A percentile compares a stretch with the other conserved stretches of the same genome.
These are phyloP conservation scores for Aspergillus kassunensis DNA, from an alignment of 495 filamentous ascomycete genomes.

Conservation along the genomic window DNA sequence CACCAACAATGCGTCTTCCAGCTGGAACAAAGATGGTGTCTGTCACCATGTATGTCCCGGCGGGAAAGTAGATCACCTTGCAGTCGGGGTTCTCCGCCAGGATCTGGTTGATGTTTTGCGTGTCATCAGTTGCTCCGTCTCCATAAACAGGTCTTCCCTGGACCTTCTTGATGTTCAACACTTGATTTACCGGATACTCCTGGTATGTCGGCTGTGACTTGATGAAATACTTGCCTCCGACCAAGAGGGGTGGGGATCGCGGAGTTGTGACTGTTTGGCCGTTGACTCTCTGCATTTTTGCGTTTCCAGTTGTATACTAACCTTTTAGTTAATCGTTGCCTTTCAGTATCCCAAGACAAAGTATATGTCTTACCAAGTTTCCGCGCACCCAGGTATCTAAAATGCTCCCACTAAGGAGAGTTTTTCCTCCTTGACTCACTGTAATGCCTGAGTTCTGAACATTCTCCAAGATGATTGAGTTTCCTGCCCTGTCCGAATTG, in stretches of 20 bases:
- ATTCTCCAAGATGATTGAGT: slow-evolving; percentile 29
- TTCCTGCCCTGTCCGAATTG: slow-evolving; percentile 17
- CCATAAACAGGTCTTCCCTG: slow-evolving; percentile 26
- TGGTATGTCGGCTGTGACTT: slow-evolving; percentile 42
- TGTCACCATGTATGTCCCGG: slow-evolving; percentile 55
- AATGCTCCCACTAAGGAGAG: slow-evolving; percentile 18
- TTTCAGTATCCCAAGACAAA: not conserved
- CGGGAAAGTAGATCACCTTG: slow-evolving; percentile 54
- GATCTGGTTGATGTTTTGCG: slow-evolving; percentile 47
- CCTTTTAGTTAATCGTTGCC: not conserved
- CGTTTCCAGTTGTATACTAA: slow-evolving; percentile 18
- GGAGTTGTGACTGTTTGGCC: slow-evolving; percentile 16
- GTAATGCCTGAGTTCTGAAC: slow-evolving; percentile 21
- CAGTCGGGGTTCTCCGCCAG: slow-evolving; percentile 37
- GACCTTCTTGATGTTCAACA: slow-evolving; percentile 47
- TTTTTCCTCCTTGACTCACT: slow-evolving; percentile 17
- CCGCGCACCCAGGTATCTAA: slow-evolving; percentile 29
- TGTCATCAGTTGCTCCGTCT: slow-evolving; percentile 36
- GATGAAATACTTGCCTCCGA: slow-evolving; percentile 24
- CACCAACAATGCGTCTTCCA: slow-evolving; percentile 49
- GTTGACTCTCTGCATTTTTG: slow-evolving; percentile 8
- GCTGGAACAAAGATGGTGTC: slow-evolving; percentile 50
- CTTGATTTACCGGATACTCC: slow-evolving; percentile 29
- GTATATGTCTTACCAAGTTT: slow-evolving; percentile 17
- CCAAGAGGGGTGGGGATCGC: slow-evolving; percentile 16